These are phyloP conservation scores for Globisporangium mamillatum DNA, from an alignment of 352 stramenopile genomes.

Conservation along the genomic window DNA sequence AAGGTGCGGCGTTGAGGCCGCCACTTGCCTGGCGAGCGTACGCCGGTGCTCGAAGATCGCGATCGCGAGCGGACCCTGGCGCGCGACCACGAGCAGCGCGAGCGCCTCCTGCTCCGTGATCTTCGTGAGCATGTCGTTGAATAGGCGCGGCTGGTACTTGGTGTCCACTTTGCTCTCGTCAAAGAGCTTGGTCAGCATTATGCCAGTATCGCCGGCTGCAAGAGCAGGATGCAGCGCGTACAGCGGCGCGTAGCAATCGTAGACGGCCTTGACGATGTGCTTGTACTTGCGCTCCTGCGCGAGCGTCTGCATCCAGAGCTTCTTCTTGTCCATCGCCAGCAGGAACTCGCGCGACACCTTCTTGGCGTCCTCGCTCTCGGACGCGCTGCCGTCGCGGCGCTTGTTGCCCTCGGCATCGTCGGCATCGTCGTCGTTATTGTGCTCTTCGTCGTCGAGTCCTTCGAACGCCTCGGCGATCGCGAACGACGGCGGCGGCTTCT, in stretches of 20 bases:
- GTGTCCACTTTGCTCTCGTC: constrained; percentile 25
- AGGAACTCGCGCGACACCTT: constrained; percentile 43
- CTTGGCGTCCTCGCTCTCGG: constrained; percentile 24
- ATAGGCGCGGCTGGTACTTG: constrained; percentile 53
- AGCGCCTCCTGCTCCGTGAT: constrained; percentile 61
- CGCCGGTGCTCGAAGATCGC: constrained; percentile 52
- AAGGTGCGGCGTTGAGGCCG: constrained; percentile 5
- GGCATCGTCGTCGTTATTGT: constrained; percentile 9
- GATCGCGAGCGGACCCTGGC: constrained; percentile 34
- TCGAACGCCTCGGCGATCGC: constrained; percentile 55
- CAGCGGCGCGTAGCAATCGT: constrained; percentile 61
- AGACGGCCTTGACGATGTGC: constrained; percentile 43
- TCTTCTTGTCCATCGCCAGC: constrained; percentile 63
- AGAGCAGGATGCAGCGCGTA: constrained; percentile 35
- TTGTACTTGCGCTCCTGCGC: constrained; percentile 31
- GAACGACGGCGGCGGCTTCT: constrained; percentile 33
- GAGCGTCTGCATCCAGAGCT: constrained; percentile 56
- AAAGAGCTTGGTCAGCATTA: constrained; percentile 14
- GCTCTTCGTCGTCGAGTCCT: constrained; percentile 42
- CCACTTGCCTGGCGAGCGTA: constrained; percentile 34
- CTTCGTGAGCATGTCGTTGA: constrained; percentile 58
- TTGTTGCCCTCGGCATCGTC: neutral
- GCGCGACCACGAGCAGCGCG: constrained; percentile 42
- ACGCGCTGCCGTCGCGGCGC: constrained; percentile 6
- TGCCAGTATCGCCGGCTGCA: neutral